Evolutionary conservation across 78 protist genomes (phyloP), one percentile per base, ranked within the genome.

Genomic region (Dictyostelium intermedium): DNA sequence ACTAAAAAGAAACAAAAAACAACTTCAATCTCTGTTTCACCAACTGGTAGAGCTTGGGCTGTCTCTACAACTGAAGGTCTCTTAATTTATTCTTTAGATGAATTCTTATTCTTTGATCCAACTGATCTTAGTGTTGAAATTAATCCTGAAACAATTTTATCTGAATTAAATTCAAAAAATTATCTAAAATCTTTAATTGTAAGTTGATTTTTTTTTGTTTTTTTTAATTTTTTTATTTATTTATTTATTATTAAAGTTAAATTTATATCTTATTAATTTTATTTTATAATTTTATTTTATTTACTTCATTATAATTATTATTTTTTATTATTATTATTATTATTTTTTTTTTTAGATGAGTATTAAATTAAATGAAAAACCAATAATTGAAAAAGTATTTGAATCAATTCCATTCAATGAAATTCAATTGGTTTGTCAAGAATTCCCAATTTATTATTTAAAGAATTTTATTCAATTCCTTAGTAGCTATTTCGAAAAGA

Each of bases 61-160:
- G 97, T 95, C 3, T 96, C 97, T 14, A 93, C 98, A 23, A 96
- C 98, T 2, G 98, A 96, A 63, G 99, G 99, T 11, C 96, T 99
- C 1, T 83, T 98, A 45, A 45, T 98, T 35, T 99, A 72, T 78
- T 95, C 99, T 20, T 95, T 98, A 27, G 99, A 98, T 77, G 98
- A 96, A 2, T 37, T 16, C 32, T 34, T 79, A 13, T 45, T 74
- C 39, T 98, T 97, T 76, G 99, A 98, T 77, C 99, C 99, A 25
- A 84, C 87, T 37, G 98, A 96, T 27, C 97, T 98, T 50, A 96
- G 96, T 23, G 9, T 96, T 35, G 97, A 96, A 25, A 72, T 97
- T 30, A 98, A 97, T n/a, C 98, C 98, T 8, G 97, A 81, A 25
- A 10, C 96, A 32, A 92, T 91, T 9, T 41, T 16, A 63, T 63